phyloP scores from a whole-genome alignment of 768 basidiomycete genomes.

The Leccinellum albellum region DNA sequence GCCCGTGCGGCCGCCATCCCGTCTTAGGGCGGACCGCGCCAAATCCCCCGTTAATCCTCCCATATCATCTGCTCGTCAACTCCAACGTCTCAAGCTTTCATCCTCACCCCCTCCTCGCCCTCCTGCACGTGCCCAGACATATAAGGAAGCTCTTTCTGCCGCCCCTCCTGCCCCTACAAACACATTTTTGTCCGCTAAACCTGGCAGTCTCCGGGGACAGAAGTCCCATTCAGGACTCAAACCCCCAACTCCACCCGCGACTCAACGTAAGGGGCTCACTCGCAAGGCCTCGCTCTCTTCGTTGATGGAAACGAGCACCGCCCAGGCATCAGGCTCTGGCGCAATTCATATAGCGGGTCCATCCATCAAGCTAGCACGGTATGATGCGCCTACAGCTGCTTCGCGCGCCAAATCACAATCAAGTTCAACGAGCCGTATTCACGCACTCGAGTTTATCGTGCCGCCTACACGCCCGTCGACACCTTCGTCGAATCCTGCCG shows the following conservation, averaged over 20 bases:
- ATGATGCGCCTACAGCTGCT: conserved; percentile 77
- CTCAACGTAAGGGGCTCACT: conserved; percentile 52
- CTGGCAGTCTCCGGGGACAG: conserved; percentile 74
- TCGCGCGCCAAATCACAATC: conserved; percentile 73
- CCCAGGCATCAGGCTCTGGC: conserved; percentile 56
- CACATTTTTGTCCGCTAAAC: conserved; percentile 63
- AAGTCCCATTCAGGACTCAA: conserved; percentile 83
- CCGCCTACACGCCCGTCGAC: conserved; percentile 80
- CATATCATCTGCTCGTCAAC: conserved; percentile 62
- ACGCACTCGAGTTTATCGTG: conserved; percentile 56
- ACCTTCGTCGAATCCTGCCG: conserved; percentile 72
- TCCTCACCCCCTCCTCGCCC: conserved; percentile 65
- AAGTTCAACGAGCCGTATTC: conserved; percentile 60
- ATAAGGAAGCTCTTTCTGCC: conserved; percentile 52
- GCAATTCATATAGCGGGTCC: conserved; percentile 31
- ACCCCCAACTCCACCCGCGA: conserved; percentile 65
- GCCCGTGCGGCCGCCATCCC: conserved; percentile 59
- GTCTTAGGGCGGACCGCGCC: conserved; percentile 58
- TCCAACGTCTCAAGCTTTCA: conserved; percentile 63
- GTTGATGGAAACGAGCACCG: conserved; percentile 56
- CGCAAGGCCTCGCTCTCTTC: conserved; percentile 81
- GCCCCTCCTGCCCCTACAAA: conserved; percentile 47
- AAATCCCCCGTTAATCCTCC: conserved; percentile 73
- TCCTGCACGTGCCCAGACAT: conserved; percentile 51
- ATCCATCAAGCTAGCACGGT: conserved; percentile 46